These are phyloP conservation scores for Trichopus zeylanicus DNA, from an alignment of 116 monocot species.

Conservation along the genomic window DNA sequence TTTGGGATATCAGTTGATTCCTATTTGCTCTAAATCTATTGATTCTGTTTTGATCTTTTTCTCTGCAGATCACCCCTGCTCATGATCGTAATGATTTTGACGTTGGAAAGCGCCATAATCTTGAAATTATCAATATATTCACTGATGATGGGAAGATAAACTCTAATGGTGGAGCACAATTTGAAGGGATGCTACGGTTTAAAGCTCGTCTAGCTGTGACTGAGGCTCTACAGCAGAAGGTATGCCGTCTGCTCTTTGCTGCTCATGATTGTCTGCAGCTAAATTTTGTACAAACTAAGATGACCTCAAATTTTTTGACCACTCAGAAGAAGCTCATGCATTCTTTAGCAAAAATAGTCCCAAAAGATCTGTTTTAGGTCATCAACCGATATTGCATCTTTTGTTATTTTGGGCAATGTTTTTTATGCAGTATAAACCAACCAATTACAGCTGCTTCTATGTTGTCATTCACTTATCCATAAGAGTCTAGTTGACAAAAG, in stretches of 20 bases:
- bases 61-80: constrained; percentile 83
- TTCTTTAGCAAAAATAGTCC: no score
- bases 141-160: constrained; percentile 93
- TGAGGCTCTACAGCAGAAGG: constrained; percentile 55
- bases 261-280: neutral
- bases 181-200: constrained; percentile 89
- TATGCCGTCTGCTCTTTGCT: no score
- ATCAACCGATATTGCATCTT: no score
- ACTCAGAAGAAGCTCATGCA: no score
- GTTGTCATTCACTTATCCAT: no score
- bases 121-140: constrained; percentile 89
- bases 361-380: no score
- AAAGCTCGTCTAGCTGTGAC: constrained; percentile 57
- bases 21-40: no score
- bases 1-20: no score
- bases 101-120: constrained; percentile 82
- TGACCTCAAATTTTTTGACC: neutral
- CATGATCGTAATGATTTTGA: constrained; percentile 97
- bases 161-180: constrained; percentile 55
- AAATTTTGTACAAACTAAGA: neutral
- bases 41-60: constrained; percentile 3
- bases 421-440: no score
- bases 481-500: no score
- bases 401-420: no score
- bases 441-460: no score